A percentile compares a stretch with the other conserved stretches of the same genome.
These are phyloP conservation scores for Limnanthes douglasii DNA, from an alignment of 345 rosid species.

Conservation along the genomic window DNA sequence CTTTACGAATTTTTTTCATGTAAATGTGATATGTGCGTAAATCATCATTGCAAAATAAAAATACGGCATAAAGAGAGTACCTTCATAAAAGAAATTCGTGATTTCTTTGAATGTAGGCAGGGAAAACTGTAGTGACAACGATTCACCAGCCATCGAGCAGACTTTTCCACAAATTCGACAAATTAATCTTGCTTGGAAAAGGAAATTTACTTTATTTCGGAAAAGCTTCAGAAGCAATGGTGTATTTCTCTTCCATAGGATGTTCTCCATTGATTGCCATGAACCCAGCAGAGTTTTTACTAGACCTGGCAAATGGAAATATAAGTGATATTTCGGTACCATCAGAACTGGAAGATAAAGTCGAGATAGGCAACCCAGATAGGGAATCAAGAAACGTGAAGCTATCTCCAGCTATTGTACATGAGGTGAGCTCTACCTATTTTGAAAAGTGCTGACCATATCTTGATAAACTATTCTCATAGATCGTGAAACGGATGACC, in stretches of 20 bases:
- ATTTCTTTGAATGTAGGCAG: slow-evolving; percentile 31
- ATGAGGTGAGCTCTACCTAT: slow-evolving; percentile 33
- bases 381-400: slow-evolving; percentile 28
- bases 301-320: slow-evolving; percentile 91
- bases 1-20: too few species aligned
- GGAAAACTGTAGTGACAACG: slow-evolving; percentile 82
- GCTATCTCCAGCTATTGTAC: slow-evolving; percentile 50
- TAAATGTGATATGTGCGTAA: too few species aligned
- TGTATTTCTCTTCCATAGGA: slow-evolving; percentile 70
- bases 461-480: too few species aligned
- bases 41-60: too few species aligned
- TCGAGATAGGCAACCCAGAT: slow-evolving; percentile 27
- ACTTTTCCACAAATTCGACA: slow-evolving; percentile 87
- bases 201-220: slow-evolving; percentile 87
- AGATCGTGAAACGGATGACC: too few species aligned
- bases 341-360: slow-evolving; percentile 62
- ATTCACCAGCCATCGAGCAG: slow-evolving; percentile 96
- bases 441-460: too few species aligned
- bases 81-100: too few species aligned
- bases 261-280: slow-evolving; percentile 73
- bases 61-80: too few species aligned
- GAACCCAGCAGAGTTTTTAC: slow-evolving; percentile 93
- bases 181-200: slow-evolving; percentile 76
- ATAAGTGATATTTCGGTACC: slow-evolving; percentile 69
- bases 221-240: slow-evolving; percentile 67